Evolutionary conservation across 257 asterid genomes (phyloP).

Genomic region (Jasminum sambac): DNA sequence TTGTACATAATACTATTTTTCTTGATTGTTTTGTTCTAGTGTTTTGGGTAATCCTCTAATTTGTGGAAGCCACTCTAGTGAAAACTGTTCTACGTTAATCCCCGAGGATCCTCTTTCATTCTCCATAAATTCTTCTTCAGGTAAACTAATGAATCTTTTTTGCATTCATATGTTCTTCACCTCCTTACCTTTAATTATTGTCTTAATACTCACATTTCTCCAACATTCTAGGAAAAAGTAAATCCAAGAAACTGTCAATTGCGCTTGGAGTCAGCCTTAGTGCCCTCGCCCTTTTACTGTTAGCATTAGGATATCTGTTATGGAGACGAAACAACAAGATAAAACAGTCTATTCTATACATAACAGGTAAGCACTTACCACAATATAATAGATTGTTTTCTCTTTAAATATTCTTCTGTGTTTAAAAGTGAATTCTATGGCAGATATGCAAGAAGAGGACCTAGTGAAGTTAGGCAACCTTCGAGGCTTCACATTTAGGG

Average conservation of each 20-base stretch:
- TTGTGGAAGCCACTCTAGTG: slow-evolving; percentile 67
- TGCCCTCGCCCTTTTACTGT: slow-evolving; percentile 35
- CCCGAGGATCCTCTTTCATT: slow-evolving; percentile 56
- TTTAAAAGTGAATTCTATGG: slow-evolving; percentile 4
- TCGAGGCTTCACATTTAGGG: slow-evolving; percentile 72
- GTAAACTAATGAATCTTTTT: slow-evolving; percentile 26
- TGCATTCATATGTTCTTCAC: background rate
- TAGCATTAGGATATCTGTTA: slow-evolving; percentile 40
- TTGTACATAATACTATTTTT: background rate
- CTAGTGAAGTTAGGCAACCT: slow-evolving; percentile 70
- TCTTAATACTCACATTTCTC: background rate
- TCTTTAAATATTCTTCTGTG: background rate
- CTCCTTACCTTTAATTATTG: background rate
- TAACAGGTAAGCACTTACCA: slow-evolving; percentile 43
- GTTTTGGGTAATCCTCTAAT: slow-evolving; percentile 76
- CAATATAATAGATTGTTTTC: background rate
- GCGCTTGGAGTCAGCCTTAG: slow-evolving; percentile 78
- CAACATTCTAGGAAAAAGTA: slow-evolving; percentile 44
- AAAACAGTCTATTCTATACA: slow-evolving; percentile 58
- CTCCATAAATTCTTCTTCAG: slow-evolving; percentile 52
- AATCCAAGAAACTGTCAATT: slow-evolving; percentile 57
- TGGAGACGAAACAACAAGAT: slow-evolving; percentile 53
- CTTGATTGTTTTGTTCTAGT: slow-evolving; percentile 33
- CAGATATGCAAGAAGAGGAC: slow-evolving; percentile 80
- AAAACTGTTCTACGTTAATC: slow-evolving; percentile 62